These are phyloP conservation scores for Musa beccarii DNA, from an alignment of 176 grass and related monocot genomes.

Conservation along the genomic window DNA sequence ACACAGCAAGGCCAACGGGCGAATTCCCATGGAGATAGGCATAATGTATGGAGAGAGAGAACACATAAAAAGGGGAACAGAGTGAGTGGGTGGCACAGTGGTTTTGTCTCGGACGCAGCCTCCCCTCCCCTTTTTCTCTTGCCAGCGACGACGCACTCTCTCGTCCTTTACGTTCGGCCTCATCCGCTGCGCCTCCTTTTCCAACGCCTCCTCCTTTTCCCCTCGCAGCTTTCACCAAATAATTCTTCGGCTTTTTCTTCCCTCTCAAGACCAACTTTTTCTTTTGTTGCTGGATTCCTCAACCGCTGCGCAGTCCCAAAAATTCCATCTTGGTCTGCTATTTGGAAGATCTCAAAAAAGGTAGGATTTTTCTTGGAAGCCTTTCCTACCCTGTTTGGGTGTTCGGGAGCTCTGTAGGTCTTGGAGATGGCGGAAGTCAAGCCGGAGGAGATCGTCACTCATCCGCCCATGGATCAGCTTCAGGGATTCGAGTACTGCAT, in stretches of 20 bases:
- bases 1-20: constrained; percentile 33
- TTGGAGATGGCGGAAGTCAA: constrained; percentile 54
- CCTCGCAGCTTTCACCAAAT: constrained; percentile 24
- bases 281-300: neutral
- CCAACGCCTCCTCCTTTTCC: neutral
- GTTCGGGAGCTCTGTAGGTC: neutral
- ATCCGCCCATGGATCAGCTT: constrained; percentile 24
- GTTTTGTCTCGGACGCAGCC: neutral
- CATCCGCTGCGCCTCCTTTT: constrained; percentile 5
- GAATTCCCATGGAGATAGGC: constrained; percentile 4
- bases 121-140: neutral
- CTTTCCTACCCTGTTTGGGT: constrained; percentile 1
- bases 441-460: constrained; percentile 33
- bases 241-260: constrained; percentile 12
- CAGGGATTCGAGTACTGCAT: constrained; percentile 21
- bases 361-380: neutral
- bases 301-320: neutral
- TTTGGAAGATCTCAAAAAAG: neutral
- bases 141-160: neutral
- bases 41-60: neutral
- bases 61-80: neutral
- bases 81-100: constrained; percentile 10
- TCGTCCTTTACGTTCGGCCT: neutral
- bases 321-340: neutral
- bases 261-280: constrained; percentile 20